Base-by-base conservation (phyloP, 805 yeast species). In the Maudiozyma saulgeensis region DNA sequence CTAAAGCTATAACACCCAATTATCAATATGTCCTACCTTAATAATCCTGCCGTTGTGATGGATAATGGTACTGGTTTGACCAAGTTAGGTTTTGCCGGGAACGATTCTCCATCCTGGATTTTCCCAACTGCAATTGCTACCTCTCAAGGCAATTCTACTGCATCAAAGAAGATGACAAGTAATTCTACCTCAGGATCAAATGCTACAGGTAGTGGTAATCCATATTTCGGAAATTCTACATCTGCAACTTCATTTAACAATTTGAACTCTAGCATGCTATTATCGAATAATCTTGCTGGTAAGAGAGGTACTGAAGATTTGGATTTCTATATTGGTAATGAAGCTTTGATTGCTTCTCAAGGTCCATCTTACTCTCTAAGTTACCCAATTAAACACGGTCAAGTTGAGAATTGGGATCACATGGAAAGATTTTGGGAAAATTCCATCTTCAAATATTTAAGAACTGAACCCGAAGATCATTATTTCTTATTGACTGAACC, bases 381-480 rank as follows among this genome's bases (percentile, higher is more conserved):
- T 54, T 93, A 93, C 63, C 99, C 99, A 18, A 89, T 93, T 53
- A 84, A 89, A 68, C 99, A 93, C 64, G 99, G 99, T 25, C 99
- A 93, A 73, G 85, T 93, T 54, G 99, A 93, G 68, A 88, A 93
- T 68, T 93, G 99, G 99, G 99, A 93, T 71, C 97, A 93, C 65
- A 93, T 93, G 99, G 99, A 93, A 69, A 78, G 99, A 66, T 91
- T 89, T 69, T 93, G 99, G 99, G 98, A 93, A 64, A 86, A 87
- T 62, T 87, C 96, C 44, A 90, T 93, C 62, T 93, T 93, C 75
- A 91, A 93, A 71, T 93, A 93, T 67, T 77, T 93, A 59, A 81
- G 96, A 68, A 88, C 98, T 67, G 99, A 93, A 70, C 99, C 99
- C 15, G 99, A 93, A 68, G 99, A 93, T 69, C 99, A 93, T 64